Conservation (phyloP, 108 stramenopile species). For the Stephanodiscus triporus region DNA sequence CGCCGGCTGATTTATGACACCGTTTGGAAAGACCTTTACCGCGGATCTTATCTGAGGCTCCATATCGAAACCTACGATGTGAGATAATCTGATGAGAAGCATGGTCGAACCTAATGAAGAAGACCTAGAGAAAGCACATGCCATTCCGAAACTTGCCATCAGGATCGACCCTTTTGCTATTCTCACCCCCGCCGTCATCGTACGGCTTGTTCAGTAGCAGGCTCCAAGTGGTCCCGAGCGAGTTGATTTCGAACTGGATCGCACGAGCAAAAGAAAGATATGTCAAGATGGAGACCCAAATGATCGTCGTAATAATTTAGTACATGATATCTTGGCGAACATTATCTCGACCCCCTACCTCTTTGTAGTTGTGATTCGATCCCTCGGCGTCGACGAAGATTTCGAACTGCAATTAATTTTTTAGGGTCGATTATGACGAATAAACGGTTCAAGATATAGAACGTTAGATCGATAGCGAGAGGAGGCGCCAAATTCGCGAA, state of each 20-base stretch:
- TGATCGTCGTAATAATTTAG: too few species aligned
- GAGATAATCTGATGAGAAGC: conserved; percentile 1
- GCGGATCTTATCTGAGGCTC: conserved; percentile 56
- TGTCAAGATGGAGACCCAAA: neutral
- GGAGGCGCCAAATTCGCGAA: too few species aligned
- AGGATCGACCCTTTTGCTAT: conserved; percentile 73
- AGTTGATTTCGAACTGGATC: conserved; percentile 81
- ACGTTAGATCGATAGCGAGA: too few species aligned
- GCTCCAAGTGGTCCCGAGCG: conserved; percentile 86
- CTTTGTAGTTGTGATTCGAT: conserved; percentile 81
- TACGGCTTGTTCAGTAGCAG: conserved; percentile 87
- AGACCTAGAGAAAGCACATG: too few species aligned
- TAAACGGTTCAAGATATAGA: too few species aligned
- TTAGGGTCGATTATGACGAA: neutral
- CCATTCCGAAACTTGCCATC: conserved; percentile 48
- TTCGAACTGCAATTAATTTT: conserved; percentile 60
- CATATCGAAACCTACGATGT: conserved; percentile 65
- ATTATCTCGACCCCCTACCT: too few species aligned
- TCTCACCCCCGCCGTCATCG: conserved; percentile 75
- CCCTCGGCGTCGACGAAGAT: conserved; percentile 84
- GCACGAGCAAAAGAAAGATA: neutral
- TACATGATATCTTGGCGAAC: too few species aligned
- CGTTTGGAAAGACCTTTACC: conserved; percentile 26
- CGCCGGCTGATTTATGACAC: conserved; percentile 38
- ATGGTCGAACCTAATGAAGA: too few species aligned